A percentile compares a stretch with the other conserved stretches of the same genome.
Evolutionary conservation across 2,329 filamentous ascomycete genomes (phyloP).

Genomic region (Penicillium sclerotigenum): DNA sequence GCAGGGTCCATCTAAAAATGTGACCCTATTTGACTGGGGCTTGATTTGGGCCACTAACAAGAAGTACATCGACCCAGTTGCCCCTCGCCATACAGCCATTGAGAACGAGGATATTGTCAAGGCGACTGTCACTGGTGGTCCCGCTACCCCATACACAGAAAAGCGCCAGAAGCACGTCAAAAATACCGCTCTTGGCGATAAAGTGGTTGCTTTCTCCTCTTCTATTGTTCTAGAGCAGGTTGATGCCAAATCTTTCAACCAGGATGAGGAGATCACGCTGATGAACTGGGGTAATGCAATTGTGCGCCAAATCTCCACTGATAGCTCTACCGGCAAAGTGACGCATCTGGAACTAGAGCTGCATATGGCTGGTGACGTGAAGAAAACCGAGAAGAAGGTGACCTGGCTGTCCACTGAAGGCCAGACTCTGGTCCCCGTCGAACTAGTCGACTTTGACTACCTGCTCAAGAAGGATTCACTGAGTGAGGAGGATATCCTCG

Average conservation of each 20-base stretch:
- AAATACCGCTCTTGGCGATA: constrained; percentile 77
- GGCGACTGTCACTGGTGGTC: constrained; percentile 64
- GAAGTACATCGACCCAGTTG: constrained; percentile 74
- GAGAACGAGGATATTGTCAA: constrained; percentile 32
- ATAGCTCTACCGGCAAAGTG: constrained; percentile 54
- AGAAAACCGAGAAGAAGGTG: constrained; percentile 92
- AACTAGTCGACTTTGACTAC: constrained; percentile 92
- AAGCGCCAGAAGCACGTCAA: constrained; percentile 74
- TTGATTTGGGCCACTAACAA: constrained; percentile 62
- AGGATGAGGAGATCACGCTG: constrained; percentile 86
- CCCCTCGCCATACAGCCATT: constrained; percentile 71
- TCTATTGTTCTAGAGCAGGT: constrained; percentile 79
- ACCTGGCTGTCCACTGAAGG: constrained; percentile 80
- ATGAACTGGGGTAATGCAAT: constrained; percentile 82
- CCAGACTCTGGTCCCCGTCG: constrained; percentile 73
- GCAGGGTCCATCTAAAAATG: constrained; percentile 49
- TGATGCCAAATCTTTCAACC: constrained; percentile 73
- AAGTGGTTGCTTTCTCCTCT: constrained; percentile 76
- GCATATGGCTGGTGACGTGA: constrained; percentile 86
- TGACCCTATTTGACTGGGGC: constrained; percentile 50
- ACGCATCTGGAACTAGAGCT: constrained; percentile 74
- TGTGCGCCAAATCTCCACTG: constrained; percentile 51
- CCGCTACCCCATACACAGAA: constrained; percentile 60
- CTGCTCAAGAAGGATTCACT: constrained; percentile 93
- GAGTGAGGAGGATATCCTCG: constrained; percentile 78